Evolutionary conservation across 2,329 filamentous ascomycete genomes (phyloP), one percentile per base, ranked within the genome.

Genomic region (Nannizziopsis arthrosporioides): DNA sequence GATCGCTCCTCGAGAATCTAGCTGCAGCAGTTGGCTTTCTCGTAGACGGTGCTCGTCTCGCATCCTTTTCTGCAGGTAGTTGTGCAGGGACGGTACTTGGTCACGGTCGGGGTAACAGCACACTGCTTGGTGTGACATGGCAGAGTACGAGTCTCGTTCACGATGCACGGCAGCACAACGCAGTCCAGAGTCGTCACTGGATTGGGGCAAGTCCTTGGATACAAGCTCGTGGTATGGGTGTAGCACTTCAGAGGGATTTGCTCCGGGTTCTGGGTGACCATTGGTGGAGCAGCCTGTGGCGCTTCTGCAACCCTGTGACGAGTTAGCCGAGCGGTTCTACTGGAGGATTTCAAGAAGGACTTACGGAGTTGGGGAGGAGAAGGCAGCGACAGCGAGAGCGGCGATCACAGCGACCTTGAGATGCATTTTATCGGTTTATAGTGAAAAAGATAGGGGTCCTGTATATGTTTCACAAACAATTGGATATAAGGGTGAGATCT

Each of bases 21-120:
- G 6, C 17, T n/a, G 10, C 9, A 11, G 45, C 45, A 47, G 7
- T 15, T 36, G 7, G 45, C 37, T 3, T 30, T 47, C 11, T 42
- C 32, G 31, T 47, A 47, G 17, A 47, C 38, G 17, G 45, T 47
- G 37, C 37, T 48, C 3, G 44, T 52, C 18, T 37, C 42, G 37
- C 52, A 55, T 17, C 53, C 52, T 3, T 14, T 37, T 4, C 42
- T 36, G 39, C 53, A 55, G 5, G 49, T 42, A 5, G 50, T 54
- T 5, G 38, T 19, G 35, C 52, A 51, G 17, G 53, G 42, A 27
- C 40, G 12, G 31, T 14, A 32, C 22, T 39, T 14, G 5, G 52
- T 54, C 47, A 19, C 32, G 4, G 53, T 55, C 5, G 47, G 42
- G 6, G 52, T 54, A 9, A 15, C 17, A 6, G 37, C 14, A 38